Evolutionary conservation across 805 yeast genomes (phyloP).

Genomic region (Suhomyces tanzawaensis): DNA sequence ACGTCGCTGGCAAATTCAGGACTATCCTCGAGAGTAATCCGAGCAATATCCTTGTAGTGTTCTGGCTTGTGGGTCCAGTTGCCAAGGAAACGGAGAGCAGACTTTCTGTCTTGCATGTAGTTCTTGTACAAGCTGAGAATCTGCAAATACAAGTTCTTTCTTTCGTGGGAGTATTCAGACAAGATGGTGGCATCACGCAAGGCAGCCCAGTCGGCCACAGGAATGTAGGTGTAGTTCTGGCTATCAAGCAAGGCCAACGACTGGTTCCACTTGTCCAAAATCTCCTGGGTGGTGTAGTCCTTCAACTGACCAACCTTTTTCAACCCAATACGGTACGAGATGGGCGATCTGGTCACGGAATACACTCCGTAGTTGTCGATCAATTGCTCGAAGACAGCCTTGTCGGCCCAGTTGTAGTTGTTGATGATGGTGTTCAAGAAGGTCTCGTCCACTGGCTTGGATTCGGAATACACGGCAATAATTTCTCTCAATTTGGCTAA

Average conservation of each 20-base stretch:
- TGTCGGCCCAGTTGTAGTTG: constrained; percentile 65
- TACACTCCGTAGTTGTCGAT: constrained; percentile 58
- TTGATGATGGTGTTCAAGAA: constrained; percentile 75
- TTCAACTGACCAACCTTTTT: constrained; percentile 70
- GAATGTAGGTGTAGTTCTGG: constrained; percentile 55
- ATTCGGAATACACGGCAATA: constrained; percentile 52
- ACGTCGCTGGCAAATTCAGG: constrained; percentile 12
- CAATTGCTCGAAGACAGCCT: constrained; percentile 61
- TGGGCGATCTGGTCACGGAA: constrained; percentile 59
- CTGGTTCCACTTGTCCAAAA: constrained; percentile 56
- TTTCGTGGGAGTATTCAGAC: constrained; percentile 40
- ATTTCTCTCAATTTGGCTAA: constrained; percentile 55
- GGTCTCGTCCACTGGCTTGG: constrained; percentile 70
- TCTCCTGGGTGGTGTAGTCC: constrained; percentile 48
- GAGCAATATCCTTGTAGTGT: constrained; percentile 18
- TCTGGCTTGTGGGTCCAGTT: constrained; percentile 30
- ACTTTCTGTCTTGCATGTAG: constrained; percentile 37
- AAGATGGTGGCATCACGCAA: constrained; percentile 71
- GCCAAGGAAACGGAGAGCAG: constrained; percentile 28
- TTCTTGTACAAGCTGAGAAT: constrained; percentile 46
- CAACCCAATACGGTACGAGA: constrained; percentile 67
- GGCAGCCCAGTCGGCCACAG: constrained; percentile 84
- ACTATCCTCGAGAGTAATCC: constrained; percentile 20
- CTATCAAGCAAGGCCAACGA: constrained; percentile 47
- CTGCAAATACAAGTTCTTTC: constrained; percentile 54